Percentiles rank a stretch among this genome's conserved stretches.
Conservation (phyloP, 2,329 filamentous ascomycete species). For the Penicillium sp. region DNA sequence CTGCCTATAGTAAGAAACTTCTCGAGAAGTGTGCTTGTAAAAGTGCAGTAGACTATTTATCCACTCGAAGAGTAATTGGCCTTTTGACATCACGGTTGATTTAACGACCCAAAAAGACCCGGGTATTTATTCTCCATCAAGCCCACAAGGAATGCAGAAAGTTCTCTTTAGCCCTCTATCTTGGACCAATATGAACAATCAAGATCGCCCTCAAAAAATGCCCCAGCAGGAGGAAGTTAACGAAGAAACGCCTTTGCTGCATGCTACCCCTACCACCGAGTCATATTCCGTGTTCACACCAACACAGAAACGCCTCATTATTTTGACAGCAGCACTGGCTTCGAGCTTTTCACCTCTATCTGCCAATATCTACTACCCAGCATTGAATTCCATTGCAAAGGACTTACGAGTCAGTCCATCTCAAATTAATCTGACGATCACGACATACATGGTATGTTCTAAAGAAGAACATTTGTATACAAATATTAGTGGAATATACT, state of each 20-base stretch:
- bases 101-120: neutral
- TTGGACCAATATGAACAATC: neutral
- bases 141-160: neutral
- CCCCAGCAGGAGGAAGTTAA: neutral
- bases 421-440: slow-evolving; percentile 26
- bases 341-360: slow-evolving; percentile 39
- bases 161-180: neutral
- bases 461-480: too few species aligned
- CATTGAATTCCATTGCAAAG: slow-evolving; percentile 26
- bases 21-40: neutral
- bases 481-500: neutral
- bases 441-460: slow-evolving; percentile 27
- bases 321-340: slow-evolving; percentile 33
- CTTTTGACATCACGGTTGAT: neutral
- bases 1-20: accelerated
- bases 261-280: neutral
- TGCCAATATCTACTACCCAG: slow-evolving; percentile 33
- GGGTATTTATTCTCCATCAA: neutral
- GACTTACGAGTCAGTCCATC: slow-evolving; percentile 19
- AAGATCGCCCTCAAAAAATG: neutral
- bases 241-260: slow-evolving; percentile 18
- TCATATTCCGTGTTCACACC: slow-evolving; percentile 28
- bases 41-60: accelerated
- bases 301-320: slow-evolving; percentile 30
- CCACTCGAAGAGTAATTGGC: neutral